Conservation (phyloP, 148 eudicot genomes). For the Vaccinium vitisidaea region DNA sequence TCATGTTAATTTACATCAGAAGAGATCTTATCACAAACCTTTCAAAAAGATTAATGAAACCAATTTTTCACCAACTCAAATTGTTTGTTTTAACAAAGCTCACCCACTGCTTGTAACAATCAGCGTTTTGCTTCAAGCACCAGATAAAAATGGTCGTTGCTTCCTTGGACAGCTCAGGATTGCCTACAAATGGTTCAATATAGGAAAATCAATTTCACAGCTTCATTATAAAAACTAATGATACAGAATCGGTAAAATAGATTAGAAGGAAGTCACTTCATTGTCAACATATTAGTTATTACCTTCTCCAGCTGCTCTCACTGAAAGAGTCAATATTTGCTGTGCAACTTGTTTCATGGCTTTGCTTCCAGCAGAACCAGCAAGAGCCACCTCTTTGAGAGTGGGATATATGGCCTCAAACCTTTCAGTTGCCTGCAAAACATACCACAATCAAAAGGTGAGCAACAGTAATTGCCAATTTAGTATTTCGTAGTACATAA, state of each 20-base stretch:
- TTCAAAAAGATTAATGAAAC: not conserved
- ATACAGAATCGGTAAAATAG: not conserved
- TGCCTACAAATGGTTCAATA: conserved; percentile 38
- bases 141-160: conserved; percentile 53
- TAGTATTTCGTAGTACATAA: not conserved
- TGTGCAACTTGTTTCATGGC: conserved; percentile 77
- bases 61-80: not conserved
- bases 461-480: not conserved
- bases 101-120: conserved; percentile 82
- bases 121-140: conserved; percentile 59
- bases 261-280: not conserved
- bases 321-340: conserved; percentile 53
- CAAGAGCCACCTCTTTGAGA: conserved; percentile 83
- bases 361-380: conserved; percentile 78
- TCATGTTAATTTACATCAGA: conserved; percentile 15
- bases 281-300: not conserved
- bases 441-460: conserved; percentile 8
- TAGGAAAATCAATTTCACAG: not conserved
- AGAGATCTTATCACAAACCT: not conserved
- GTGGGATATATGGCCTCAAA: conserved; percentile 73
- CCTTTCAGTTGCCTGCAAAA: conserved; percentile 78
- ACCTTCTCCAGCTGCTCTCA: conserved; percentile 80
- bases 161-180: conserved; percentile 63
- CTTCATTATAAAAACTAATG: not conserved
- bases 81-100: conserved; percentile 17